These are phyloP conservation scores for Leccinum obscurum DNA, from an alignment of 768 basidiomycete genomes.

Conservation along the genomic window DNA sequence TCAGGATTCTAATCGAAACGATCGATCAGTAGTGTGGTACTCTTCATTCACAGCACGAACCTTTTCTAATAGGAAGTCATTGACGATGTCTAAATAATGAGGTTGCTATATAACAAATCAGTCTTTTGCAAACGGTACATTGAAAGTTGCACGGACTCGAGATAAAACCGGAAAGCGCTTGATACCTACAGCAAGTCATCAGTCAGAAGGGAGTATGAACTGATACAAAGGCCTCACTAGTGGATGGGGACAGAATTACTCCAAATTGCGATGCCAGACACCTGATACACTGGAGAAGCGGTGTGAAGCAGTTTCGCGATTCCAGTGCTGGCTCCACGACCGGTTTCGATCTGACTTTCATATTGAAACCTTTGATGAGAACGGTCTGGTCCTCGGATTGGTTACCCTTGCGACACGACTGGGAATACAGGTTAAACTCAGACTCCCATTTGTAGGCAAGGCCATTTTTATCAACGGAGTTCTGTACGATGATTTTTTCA, in stretches of 20 bases:
- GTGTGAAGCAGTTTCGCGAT: too few relatives aligned
- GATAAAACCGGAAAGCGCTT: neutral
- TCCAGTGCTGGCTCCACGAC: neutral
- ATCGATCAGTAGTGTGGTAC: neutral
- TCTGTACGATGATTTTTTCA: neutral
- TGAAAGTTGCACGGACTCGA: neutral
- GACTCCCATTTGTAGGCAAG: neutral
- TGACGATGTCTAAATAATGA: constrained; percentile 10
- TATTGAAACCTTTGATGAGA: constrained; percentile 10
- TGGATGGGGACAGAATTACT: too few relatives aligned
- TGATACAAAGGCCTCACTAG: neutral
- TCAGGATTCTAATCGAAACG: neutral
- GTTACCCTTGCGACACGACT: neutral
- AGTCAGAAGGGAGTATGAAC: neutral
- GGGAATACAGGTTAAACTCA: neutral
- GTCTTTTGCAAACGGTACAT: too few relatives aligned
- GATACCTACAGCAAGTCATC: neutral
- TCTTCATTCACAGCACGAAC: neutral
- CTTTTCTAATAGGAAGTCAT: constrained; percentile 2
- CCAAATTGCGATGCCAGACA: neutral
- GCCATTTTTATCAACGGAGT: neutral
- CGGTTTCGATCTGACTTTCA: neutral
- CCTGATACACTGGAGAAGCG: neutral
- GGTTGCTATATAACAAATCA: neutral
- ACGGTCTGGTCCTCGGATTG: constrained; percentile 9